Percentiles rank a stretch among this genome's conserved stretches.
phyloP scores from a whole-genome alignment of 2,329 filamentous ascomycete species.

The Ciborinia camelliae region DNA sequence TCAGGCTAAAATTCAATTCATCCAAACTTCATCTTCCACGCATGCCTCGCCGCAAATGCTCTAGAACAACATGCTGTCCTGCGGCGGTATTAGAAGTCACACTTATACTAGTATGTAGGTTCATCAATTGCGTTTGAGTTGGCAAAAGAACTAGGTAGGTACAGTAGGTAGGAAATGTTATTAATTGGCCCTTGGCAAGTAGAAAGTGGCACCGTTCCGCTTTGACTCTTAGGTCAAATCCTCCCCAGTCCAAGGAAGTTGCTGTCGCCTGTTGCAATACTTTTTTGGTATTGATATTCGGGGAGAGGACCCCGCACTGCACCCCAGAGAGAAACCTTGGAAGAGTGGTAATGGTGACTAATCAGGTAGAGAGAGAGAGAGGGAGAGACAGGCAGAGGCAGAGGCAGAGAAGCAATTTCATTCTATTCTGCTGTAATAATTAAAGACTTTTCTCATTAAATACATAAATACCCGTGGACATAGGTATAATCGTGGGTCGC shows the following conservation, averaged over 20 bases:
- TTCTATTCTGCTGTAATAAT: no score
- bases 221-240: conserved; percentile 8
- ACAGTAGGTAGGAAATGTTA: background rate
- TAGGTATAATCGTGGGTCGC: no score
- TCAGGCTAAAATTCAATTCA: background rate
- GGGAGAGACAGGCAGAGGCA: no score
- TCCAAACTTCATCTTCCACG: background rate
- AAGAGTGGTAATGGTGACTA: background rate
- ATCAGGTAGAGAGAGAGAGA: no score
- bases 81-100: background rate
- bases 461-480: no score
- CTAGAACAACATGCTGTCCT: background rate
- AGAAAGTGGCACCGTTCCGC: conserved; percentile 6
- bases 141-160: background rate
- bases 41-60: background rate
- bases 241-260: no score
- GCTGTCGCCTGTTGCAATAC: background rate
- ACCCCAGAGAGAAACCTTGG: conserved; percentile 10
- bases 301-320: background rate
- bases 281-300: background rate
- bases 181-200: background rate
- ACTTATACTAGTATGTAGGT: background rate
- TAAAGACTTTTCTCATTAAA: no score
- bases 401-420: no score
- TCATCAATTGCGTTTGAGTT: background rate